A percentile compares a stretch with the other conserved stretches of the same genome.
Conservation (phyloP, 176 grass and related monocot genomes). For the Stipa capillata region DNA sequence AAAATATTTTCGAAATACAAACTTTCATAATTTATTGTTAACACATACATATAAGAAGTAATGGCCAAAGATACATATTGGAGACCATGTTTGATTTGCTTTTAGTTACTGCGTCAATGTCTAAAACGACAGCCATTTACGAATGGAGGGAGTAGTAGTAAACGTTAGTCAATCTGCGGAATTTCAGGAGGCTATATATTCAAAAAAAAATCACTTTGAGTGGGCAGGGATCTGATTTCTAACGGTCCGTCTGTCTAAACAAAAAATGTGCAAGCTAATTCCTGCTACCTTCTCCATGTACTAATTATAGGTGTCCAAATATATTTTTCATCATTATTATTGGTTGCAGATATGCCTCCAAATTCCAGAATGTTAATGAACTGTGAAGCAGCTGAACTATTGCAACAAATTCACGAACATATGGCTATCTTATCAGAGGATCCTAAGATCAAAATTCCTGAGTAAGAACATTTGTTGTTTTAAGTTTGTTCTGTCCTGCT, state of each 20-base stretch:
- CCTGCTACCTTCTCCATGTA: neutral
- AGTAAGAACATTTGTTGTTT: slow-evolving; percentile 45
- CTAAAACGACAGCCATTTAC: too few species aligned
- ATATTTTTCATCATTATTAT: slow-evolving; percentile 11
- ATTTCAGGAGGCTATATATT: neutral
- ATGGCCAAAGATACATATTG: too few species aligned
- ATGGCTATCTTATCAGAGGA: slow-evolving; percentile 95
- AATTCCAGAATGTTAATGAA: slow-evolving; percentile 66
- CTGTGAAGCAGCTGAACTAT: slow-evolving; percentile 77
- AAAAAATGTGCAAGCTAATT: neutral
- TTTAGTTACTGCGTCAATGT: too few species aligned
- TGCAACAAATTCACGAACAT: slow-evolving; percentile 86
- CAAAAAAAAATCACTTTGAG: neutral
- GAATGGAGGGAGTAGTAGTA: too few species aligned
- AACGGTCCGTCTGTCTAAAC: neutral
- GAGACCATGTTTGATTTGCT: too few species aligned
- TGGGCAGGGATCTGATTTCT: neutral
- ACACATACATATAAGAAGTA: too few species aligned
- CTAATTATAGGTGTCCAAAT: neutral
- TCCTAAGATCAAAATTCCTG: slow-evolving; percentile 81
- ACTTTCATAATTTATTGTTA: too few species aligned
- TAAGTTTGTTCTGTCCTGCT: neutral
- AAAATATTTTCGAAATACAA: too few species aligned
- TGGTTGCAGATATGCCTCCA: slow-evolving; percentile 67
- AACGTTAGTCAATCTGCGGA: neutral